A percentile compares a stretch with the other conserved stretches of the same genome.
Evolutionary conservation across 129 eudicot species (phyloP).

Genomic region (Pittosporum tobira): DNA sequence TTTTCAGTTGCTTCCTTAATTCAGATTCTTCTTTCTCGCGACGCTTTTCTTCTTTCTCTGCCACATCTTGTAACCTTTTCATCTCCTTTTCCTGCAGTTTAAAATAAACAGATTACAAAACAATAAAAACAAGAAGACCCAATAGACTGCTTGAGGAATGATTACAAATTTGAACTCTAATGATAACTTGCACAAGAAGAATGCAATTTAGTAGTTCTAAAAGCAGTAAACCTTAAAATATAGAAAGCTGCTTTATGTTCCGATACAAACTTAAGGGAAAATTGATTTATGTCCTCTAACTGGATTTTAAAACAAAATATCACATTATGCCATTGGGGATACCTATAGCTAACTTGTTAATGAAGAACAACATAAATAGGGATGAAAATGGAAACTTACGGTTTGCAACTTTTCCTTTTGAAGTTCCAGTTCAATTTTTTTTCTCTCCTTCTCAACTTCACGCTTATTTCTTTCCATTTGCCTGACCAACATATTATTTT

Average conservation of each 20-base stretch:
- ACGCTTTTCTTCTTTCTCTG: conserved; percentile 75
- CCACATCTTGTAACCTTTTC: conserved; percentile 77
- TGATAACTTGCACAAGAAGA: neutral
- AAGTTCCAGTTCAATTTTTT: conserved; percentile 65
- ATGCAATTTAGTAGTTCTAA: neutral
- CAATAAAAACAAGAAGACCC: neutral
- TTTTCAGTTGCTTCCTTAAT: conserved; percentile 52
- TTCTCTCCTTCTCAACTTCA: conserved; percentile 72
- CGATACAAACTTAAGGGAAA: too few species aligned
- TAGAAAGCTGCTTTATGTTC: neutral
- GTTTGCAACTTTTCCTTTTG: conserved; percentile 76
- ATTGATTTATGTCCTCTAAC: neutral
- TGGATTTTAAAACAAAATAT: neutral
- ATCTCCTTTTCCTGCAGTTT: conserved; percentile 77
- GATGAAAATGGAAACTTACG: conserved; percentile 31
- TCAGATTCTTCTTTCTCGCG: conserved; percentile 73
- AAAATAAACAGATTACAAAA: neutral
- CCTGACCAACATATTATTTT: conserved; percentile 48
- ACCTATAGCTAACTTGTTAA: neutral
- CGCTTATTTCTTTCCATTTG: conserved; percentile 81
- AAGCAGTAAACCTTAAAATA: too few species aligned
- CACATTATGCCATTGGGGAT: neutral
- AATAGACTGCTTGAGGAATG: too few species aligned
- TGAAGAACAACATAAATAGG: neutral
- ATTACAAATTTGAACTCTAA: too few species aligned